phyloP scores from a whole-genome alignment of 2,329 filamentous ascomycete species.

The Phaeosphaeriaceae sp. region DNA sequence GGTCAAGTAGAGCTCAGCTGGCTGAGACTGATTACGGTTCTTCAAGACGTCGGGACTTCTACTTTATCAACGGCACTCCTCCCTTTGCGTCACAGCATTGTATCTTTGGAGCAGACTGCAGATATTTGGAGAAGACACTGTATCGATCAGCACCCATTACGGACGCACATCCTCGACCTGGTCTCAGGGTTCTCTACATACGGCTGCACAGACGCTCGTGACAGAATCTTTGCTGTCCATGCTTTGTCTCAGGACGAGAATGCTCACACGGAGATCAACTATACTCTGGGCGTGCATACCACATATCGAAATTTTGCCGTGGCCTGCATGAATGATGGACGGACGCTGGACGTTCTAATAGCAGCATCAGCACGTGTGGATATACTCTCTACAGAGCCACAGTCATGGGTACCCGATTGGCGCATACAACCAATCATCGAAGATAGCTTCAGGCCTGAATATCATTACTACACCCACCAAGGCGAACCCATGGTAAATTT shows the following conservation, averaged over 20 bases:
- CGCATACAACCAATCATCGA: neutral
- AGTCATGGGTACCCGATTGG: neutral
- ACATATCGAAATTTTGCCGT: neutral
- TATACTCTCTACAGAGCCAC: neutral
- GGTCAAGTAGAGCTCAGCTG: neutral
- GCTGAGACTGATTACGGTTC: neutral
- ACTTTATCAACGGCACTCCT: neutral
- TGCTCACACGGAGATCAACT: neutral
- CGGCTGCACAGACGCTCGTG: neutral
- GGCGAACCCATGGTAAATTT: neutral
- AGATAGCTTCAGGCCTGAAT: neutral
- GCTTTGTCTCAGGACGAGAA: neutral
- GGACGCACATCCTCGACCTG: neutral
- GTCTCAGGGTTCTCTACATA: neutral
- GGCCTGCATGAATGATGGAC: neutral
- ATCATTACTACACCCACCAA: too few species aligned
- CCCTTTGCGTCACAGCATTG: neutral
- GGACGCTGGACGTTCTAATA: neutral
- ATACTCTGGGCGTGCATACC: neutral
- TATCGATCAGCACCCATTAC: neutral
- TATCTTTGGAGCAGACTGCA: neutral
- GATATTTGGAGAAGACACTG: neutral
- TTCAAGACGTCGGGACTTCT: neutral
- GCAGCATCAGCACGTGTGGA: neutral
- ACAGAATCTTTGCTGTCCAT: neutral